Conservation (phyloP, 495 filamentous ascomycete genomes). For the Evernia prunastri region DNA sequence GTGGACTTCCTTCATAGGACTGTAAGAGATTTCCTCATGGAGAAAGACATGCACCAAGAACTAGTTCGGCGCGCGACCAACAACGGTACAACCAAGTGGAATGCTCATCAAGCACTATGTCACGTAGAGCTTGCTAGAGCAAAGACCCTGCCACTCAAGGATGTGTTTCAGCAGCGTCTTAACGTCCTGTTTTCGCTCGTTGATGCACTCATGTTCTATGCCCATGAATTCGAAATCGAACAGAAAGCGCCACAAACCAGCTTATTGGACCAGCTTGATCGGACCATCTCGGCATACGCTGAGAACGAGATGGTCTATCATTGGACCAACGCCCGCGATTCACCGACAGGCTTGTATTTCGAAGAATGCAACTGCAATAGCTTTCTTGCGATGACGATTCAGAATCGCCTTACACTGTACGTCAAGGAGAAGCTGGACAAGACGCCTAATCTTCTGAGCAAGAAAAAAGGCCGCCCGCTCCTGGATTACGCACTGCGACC, state of each 20-base stretch:
- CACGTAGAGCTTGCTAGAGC: background rate
- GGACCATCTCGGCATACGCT: background rate
- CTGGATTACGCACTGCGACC: conserved; percentile 8
- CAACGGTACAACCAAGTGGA: background rate
- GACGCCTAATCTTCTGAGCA: background rate
- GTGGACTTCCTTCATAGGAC: conserved; percentile 10
- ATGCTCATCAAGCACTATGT: conserved; percentile 1
- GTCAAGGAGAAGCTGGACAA: background rate
- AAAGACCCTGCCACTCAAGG: background rate
- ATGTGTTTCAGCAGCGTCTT: background rate
- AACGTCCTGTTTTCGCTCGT: conserved; percentile 3
- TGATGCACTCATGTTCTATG: conserved; percentile 6
- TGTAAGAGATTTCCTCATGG: conserved; percentile 5
- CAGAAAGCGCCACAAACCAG: background rate
- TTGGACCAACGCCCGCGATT: conserved; percentile 12
- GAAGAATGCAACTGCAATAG: background rate
- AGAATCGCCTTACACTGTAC: background rate
- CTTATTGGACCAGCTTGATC: conserved; percentile 1
- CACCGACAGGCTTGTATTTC: conserved; percentile 3
- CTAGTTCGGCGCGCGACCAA: background rate
- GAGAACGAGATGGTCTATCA: conserved; percentile 2
- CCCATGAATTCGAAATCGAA: conserved; percentile 2
- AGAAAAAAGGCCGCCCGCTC: background rate
- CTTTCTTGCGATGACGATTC: conserved; percentile 7
- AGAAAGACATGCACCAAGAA: conserved; percentile 4